Conservation (phyloP, 192 early-diverging fungal genomes). For the Rhizophagus prolifer region DNA sequence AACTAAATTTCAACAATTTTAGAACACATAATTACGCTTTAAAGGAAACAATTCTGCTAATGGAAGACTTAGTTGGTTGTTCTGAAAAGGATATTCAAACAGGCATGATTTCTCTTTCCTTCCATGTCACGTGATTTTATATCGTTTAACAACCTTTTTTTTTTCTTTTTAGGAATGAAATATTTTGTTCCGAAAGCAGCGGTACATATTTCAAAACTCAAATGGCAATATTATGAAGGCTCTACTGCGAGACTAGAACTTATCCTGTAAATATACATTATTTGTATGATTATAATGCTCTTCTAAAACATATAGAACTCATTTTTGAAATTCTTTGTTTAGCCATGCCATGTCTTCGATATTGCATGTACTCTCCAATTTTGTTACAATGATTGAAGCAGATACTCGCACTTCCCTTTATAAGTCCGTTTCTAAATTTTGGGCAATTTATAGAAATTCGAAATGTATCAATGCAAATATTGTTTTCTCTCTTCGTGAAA, state of each 20-base stretch:
- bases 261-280: not conserved
- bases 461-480: not conserved
- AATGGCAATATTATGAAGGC: not conserved
- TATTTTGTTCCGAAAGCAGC: not conserved
- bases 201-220: not conserved
- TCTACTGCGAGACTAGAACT: not conserved
- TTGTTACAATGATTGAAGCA: not conserved
- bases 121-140: not conserved
- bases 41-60: not conserved
- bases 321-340: not conserved
- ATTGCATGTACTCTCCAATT: not conserved
- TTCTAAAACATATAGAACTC: no score
- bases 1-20: no score
- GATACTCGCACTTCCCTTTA: not conserved
- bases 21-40: not conserved
- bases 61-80: not conserved
- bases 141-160: not conserved
- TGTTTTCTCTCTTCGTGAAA: not conserved
- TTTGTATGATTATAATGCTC: not conserved
- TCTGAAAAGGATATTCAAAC: not conserved
- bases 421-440: not conserved
- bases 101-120: not conserved
- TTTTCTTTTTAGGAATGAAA: not conserved
- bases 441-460: not conserved
- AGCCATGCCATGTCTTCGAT: not conserved